Base-by-base conservation (phyloP, 2,329 filamentous ascomycete genomes). In the Fusarium continuum region DNA sequence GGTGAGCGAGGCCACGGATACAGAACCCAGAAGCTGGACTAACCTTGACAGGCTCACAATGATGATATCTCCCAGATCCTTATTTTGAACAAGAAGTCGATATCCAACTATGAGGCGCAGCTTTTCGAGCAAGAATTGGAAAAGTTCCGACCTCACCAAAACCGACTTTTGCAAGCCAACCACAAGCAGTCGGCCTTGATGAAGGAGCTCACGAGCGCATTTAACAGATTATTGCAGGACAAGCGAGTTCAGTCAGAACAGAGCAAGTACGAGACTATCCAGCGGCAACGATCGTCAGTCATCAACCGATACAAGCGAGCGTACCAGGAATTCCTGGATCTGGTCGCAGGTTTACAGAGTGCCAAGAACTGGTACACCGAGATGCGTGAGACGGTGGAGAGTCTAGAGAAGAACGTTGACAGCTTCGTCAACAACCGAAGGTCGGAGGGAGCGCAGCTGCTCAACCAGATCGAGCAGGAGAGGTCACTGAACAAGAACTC, bases 11-110 rank as follows among this genome's bases (percentile, higher is more conserved):
- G n/a, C 10, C 4, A 22, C 16, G 8, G 8, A 25, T 11, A 16
- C 8, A 26, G 10, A 32, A 17, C 17, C 8, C 28, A 19, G 39
- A 19, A 26, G 5, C 25, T 5, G 4, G n/a, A 55, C 69, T 73
- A 53, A 77, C 55, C 59, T 61, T 41, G 16, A 3, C 9, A 97
- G 94, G 90, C 94, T 48, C 94, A 96, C 77, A 92, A 91, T 66
- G 96, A 99, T 72, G 96, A 99, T 72, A 99, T 99, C 64, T 97
- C 93, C 6, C 95, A 97, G 72, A 93, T 98, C 11, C 83, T 99
- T 58, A 99, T 99, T 52, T 81, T 99, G 56, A 99, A 99, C 82
- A 98, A 98, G 75, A 99, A 98, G 78, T 90, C 92, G 2, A 94
- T 98, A 71, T 85, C 92, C 17, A 96, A 92, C 72, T 94, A 95